Base-by-base conservation (phyloP, 176 grass and related monocot genomes). In the Aegilops sharonensis region DNA sequence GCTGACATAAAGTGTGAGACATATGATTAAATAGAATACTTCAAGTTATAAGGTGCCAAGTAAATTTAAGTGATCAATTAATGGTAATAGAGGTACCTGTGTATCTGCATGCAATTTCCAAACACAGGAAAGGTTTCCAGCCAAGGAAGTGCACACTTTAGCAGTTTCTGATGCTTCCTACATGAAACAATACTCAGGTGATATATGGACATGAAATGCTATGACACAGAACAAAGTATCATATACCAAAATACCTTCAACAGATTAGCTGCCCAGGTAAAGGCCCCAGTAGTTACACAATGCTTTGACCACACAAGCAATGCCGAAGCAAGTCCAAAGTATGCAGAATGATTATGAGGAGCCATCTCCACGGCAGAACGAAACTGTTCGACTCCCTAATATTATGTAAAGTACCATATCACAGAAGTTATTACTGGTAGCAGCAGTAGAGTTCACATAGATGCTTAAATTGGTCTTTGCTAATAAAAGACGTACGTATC, bases 31-130 rank as follows among this genome's bases (percentile, higher is more conserved):
- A 80, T 30, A 68, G 5, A 86, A 80, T 30, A 68, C 29, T 88
- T 86, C 72, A 77, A 59, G 69, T 77, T 48, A 54, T 68, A 79
- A 40, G 64, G 65, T 77, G 78, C 32, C 72, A 85, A 75, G 45
- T 15, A 70, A 78, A 88, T 66, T 79, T 64, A 59, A 83, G 63
- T 32, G 32, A 47, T 64, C 34, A 80, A 37, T 37, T 31, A 64
- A 45, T 61, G 40, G 48, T 85, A 12, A 69, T 18, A 75, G 32
- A 57, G 48, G 25, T 90, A 89, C 91, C 78, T 93, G 87, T 84
- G 95, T 87, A 85, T 98, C 93, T 52, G 88, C 96, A 72, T 94
- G 87, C 85, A 98, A 88, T 81, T 98, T 98, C 96, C 93, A 98
- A 89, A 91, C 82, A 82, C 89, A 98, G 81, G 87, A 98, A 81